Percentiles rank a stretch among this genome's conserved stretches.
Conservation (phyloP, 2,329 filamentous ascomycete species). For the Neurospora crassa region DNA sequence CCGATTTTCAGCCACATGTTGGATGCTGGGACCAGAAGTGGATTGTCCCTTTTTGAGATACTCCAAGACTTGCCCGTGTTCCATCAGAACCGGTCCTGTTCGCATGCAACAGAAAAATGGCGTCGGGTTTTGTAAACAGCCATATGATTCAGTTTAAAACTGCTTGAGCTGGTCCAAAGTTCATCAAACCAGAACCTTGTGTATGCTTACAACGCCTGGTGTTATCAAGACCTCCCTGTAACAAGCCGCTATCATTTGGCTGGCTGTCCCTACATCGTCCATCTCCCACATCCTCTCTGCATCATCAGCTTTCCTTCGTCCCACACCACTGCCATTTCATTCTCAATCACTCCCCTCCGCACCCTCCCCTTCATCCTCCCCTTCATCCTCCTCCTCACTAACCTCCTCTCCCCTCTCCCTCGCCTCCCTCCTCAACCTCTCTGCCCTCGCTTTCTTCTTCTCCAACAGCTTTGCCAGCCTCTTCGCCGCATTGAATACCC, state of each 20-base stretch:
- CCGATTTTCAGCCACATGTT: too few species aligned
- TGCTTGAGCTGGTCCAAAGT: not conserved
- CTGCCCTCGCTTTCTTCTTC: constrained; percentile 54
- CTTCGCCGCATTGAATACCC: constrained; percentile 84
- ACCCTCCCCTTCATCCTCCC: constrained; percentile 3
- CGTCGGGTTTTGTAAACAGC: not conserved
- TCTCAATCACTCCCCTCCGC: not conserved
- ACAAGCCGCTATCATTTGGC: not conserved
- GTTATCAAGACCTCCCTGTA: not conserved
- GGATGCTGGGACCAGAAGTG: not conserved
- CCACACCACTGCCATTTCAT: too few species aligned
- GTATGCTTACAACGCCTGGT: not conserved
- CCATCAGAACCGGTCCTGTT: not conserved
- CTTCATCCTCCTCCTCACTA: constrained; percentile 29
- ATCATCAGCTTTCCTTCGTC: not conserved
- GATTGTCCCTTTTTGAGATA: not conserved
- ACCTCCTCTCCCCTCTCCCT: constrained; percentile 42
- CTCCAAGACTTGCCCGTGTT: not conserved
- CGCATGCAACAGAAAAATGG: not conserved
- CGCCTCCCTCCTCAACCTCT: constrained; percentile 45
- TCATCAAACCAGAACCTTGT: too few species aligned
- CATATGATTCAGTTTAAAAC: not conserved
- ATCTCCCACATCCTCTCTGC: not conserved
- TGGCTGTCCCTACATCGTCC: not conserved
- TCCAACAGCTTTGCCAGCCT: constrained; percentile 73